A percentile compares a stretch with the other conserved stretches of the same genome.
Evolutionary conservation across 1,139 yeast species (phyloP).

Genomic region (Pneumocystis canis): DNA sequence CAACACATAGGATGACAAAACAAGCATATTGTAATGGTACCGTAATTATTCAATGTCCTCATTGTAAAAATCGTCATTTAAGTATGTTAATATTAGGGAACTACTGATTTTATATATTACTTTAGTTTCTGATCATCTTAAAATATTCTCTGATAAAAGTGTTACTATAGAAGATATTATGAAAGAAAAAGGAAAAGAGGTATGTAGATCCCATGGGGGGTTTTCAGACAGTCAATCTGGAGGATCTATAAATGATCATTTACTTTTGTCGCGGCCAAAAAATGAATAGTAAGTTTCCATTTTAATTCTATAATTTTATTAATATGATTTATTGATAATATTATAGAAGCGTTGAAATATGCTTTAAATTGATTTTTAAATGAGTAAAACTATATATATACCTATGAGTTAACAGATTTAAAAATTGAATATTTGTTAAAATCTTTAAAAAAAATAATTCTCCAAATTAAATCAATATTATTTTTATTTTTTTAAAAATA

Average conservation of each 20-base stretch:
- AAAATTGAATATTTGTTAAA: not conserved
- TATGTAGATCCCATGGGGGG: conserved; percentile 32
- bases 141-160: conserved; percentile 60
- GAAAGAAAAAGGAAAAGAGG: conserved; percentile 57
- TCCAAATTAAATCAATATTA: not conserved
- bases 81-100: conserved; percentile 54
- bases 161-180: conserved; percentile 72
- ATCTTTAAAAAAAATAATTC: no score
- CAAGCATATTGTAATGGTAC: conserved; percentile 84
- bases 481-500: not conserved
- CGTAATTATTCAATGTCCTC: conserved; percentile 81
- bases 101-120: not conserved
- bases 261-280: not conserved
- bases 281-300: not conserved
- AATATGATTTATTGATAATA: not conserved
- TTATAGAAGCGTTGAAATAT: not conserved
- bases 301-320: not conserved
- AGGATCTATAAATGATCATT: not conserved
- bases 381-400: not conserved
- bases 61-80: conserved; percentile 73
- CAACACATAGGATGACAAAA: conserved; percentile 75
- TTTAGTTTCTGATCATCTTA: conserved; percentile 25
- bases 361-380: not conserved
- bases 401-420: no score
- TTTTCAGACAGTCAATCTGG: conserved; percentile 3